These are phyloP conservation scores for Cordyceps cicadae DNA, from an alignment of 2,329 filamentous ascomycete species.

Conservation along the genomic window DNA sequence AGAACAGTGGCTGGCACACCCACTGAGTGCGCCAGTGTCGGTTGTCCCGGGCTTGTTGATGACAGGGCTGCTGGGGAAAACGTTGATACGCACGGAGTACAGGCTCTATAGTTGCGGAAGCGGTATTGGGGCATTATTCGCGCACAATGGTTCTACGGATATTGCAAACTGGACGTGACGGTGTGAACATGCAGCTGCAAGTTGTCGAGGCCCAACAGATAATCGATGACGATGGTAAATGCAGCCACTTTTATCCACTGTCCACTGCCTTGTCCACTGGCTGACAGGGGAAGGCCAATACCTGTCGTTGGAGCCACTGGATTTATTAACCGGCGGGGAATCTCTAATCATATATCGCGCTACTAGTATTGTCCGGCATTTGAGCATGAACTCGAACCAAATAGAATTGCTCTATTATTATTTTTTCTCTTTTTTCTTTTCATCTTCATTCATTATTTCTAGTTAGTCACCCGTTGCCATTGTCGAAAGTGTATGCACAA, in stretches of 20 bases:
- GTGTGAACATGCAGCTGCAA: not conserved
- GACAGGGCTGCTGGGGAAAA: not conserved
- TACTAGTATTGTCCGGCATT: no score
- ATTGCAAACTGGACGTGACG: not conserved
- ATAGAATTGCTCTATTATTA: not conserved
- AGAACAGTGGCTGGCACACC: not conserved
- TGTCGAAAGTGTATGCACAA: not conserved
- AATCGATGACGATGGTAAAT: constrained; percentile 3
- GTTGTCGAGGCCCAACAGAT: not conserved
- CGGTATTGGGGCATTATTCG: not conserved
- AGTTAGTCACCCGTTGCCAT: not conserved
- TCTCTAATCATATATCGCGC: not conserved
- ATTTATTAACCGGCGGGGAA: not conserved
- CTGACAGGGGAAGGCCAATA: no score
- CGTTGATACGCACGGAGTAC: not conserved
- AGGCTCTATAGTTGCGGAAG: not conserved
- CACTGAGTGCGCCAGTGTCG: not conserved
- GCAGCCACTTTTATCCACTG: not conserved
- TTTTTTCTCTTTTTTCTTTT: not conserved
- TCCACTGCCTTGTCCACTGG: no score
- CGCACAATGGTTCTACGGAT: not conserved
- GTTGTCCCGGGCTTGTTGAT: no score
- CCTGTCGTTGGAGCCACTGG: not conserved
- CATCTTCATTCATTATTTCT: no score
- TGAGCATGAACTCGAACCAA: no score